Percentiles rank a stretch among this genome's conserved stretches.
Conservation (phyloP, 805 yeast species). For the Candida tammaniensis region DNA sequence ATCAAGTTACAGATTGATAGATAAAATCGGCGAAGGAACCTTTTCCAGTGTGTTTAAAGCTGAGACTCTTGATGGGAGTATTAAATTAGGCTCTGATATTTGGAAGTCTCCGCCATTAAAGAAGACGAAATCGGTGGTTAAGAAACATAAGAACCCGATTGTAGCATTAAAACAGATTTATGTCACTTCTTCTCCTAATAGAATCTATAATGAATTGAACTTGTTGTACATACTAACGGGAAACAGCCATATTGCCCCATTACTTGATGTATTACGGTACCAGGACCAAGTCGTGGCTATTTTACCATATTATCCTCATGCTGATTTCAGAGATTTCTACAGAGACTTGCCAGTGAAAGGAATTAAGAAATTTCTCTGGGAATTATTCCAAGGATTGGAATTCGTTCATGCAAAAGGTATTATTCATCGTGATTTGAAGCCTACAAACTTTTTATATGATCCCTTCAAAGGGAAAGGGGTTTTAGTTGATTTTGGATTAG, state of each 20-base stretch:
- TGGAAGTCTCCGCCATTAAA: constrained; percentile 47
- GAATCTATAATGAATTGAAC: constrained; percentile 86
- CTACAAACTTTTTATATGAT: constrained; percentile 69
- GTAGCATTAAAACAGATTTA: constrained; percentile 93
- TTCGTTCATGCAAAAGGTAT: constrained; percentile 50
- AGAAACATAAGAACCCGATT: constrained; percentile 34
- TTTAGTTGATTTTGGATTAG: constrained; percentile 88
- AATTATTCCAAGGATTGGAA: constrained; percentile 70
- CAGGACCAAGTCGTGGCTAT: constrained; percentile 94
- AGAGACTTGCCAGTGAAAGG: constrained; percentile 77
- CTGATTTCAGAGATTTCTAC: constrained; percentile 85
- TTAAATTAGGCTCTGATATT: constrained; percentile 34
- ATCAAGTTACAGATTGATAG: constrained; percentile 47
- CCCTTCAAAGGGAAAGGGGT: constrained; percentile 70
- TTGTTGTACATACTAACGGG: constrained; percentile 68
- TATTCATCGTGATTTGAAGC: constrained; percentile 45
- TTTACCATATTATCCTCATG: constrained; percentile 85
- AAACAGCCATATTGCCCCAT: constrained; percentile 76
- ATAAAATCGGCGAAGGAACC: constrained; percentile 67
- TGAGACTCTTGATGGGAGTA: constrained; percentile 46
- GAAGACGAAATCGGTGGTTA: constrained; percentile 9
- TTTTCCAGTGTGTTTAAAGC: constrained; percentile 63
- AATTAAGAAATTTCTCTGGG: constrained; percentile 75
- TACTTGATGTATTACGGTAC: constrained; percentile 80
- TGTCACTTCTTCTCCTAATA: constrained; percentile 90